Evolutionary conservation across 1,284 basidiomycete genomes (phyloP), one percentile per base, ranked within the genome.

Genomic region (Rhodotorula glutinis): DNA sequence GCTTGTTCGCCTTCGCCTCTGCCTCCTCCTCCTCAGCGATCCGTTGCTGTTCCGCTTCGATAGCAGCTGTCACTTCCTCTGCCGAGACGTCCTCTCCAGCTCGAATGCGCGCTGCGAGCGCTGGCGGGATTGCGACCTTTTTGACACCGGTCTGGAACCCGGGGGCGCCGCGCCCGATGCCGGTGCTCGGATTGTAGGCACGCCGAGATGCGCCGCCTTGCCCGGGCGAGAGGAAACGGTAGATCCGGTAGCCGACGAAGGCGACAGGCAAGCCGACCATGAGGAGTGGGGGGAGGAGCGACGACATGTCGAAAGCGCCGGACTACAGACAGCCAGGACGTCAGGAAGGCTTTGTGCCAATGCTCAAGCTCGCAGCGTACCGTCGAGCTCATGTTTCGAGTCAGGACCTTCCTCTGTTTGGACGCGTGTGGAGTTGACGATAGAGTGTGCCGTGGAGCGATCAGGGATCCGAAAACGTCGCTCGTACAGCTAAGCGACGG

Each of bases 81-180:
- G 66, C 66, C n/a, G 58, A 59, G 29, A 73, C 71, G 13, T 73
- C 71, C 54, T 73, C 71, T 27, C 71, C 71, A 21, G 63, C 62
- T 17, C 65, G 56, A 58, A 73, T 73, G 21, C 71, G 56, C n/a
- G 69, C 69, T 7, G 62, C 69, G 33, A 73, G 53, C 23, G 53
- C 60, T 0, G 63, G 54, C 7, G 70, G 66, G 27, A 71, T 60
- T 29, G 55, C 53, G 43, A 71, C 64, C 25, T 43, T 38, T 14
- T 53, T 51, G n/a, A 60, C 60, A 38, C 57, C 63, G 4, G 65
- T 70, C 41, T 60, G 56, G 60, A 67, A 67, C 7, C 63, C 71
- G 2, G 69, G 69, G 1, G 68, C 71, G 29, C 71, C 71, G 21
- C 66, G 54, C 3, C 71, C 71, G 55, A 70, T 53, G 13, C 69